Evolutionary conservation across 208 protist species (phyloP).

Genomic region (Baffinella frigidus): DNA sequence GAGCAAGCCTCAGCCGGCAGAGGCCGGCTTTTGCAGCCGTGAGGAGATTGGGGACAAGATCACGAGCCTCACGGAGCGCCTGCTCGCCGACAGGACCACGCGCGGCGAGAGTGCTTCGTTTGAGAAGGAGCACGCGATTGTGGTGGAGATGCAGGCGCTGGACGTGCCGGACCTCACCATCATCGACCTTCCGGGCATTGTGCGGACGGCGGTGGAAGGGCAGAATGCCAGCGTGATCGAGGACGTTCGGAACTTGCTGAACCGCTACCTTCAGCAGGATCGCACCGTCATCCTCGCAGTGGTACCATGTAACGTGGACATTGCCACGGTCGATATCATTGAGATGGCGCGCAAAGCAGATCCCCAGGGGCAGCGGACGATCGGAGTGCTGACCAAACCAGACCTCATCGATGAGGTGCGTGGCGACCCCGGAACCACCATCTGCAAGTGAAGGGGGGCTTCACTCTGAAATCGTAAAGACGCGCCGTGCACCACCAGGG

Average conservation of each 20-base stretch:
- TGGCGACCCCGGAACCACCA: no score
- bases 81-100: background rate
- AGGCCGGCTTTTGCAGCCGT: background rate
- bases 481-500: no score
- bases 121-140: slow-evolving; percentile 13
- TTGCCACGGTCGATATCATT: slow-evolving; percentile 74
- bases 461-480: no score
- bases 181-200: slow-evolving; percentile 77
- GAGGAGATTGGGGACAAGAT: background rate
- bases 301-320: slow-evolving; percentile 73
- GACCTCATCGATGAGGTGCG: slow-evolving; percentile 75
- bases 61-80: background rate
- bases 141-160: slow-evolving; percentile 64
- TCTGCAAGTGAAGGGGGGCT: no score
- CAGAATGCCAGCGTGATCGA: slow-evolving; percentile 72
- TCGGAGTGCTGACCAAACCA: slow-evolving; percentile 77
- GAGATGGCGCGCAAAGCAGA: slow-evolving; percentile 70
- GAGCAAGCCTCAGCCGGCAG: background rate
- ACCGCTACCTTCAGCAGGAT: slow-evolving; percentile 64
- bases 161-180: slow-evolving; percentile 73
- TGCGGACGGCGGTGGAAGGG: slow-evolving; percentile 69
- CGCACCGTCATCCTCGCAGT: slow-evolving; percentile 73
- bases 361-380: slow-evolving; percentile 73
- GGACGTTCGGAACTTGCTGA: slow-evolving; percentile 69
- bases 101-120: background rate